Conservation (phyloP, 352 stramenopile species). For the Thalassiosira sp. region DNA sequence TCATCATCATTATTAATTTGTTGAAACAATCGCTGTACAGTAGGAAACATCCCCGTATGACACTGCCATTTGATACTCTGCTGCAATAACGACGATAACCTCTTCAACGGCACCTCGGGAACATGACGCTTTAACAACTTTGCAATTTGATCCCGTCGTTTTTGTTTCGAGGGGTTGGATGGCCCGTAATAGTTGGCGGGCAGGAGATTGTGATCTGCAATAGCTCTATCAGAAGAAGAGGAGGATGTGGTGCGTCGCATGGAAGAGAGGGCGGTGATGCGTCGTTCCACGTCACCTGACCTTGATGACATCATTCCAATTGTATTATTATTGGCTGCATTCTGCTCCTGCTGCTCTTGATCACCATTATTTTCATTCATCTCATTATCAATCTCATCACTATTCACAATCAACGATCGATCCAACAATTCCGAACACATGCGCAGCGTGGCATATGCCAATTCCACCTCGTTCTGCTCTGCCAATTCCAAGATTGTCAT, state of each 20-base stretch:
- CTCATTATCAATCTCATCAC: conserved; percentile 7
- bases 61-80: conserved; percentile 77
- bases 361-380: conserved; percentile 14
- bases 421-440: conserved; percentile 40
- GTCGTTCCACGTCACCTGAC: conserved; percentile 55
- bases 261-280: conserved; percentile 56
- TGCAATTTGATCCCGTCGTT: conserved; percentile 47
- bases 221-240: background rate
- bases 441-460: conserved; percentile 50
- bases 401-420: conserved; percentile 2
- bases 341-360: background rate
- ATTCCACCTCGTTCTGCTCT: conserved; percentile 48
- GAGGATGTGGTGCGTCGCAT: conserved; percentile 29
- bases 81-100: conserved; percentile 65
- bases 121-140: conserved; percentile 45
- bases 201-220: background rate
- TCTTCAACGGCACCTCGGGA: conserved; percentile 44
- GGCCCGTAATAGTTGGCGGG: conserved; percentile 55
- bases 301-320: conserved; percentile 33
- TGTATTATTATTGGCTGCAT: background rate
- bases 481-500: conserved; percentile 75
- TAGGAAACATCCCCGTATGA: conserved; percentile 65
- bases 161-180: conserved; percentile 43
- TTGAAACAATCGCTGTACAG: conserved; percentile 45
- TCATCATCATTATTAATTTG: conserved; percentile 24